phyloP scores from a whole-genome alignment of 805 yeast genomes.

The Saccharomycopsis sp. region DNA sequence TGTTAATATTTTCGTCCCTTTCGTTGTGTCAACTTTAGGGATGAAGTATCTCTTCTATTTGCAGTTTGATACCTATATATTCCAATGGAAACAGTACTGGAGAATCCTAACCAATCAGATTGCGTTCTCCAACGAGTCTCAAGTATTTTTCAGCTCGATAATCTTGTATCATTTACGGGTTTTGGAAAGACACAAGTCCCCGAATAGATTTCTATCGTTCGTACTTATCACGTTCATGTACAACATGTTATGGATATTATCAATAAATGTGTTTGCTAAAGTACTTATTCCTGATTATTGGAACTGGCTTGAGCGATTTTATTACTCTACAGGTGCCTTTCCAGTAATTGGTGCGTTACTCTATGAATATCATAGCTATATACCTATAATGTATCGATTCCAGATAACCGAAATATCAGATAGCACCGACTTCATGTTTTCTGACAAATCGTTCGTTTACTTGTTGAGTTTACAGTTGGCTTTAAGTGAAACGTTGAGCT shows the following conservation, averaged over 20 bases:
- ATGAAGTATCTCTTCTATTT: constrained; percentile 29
- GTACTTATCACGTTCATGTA: constrained; percentile 11
- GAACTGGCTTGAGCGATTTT: constrained; percentile 14
- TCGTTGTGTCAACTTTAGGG: constrained; percentile 29
- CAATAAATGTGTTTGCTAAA: constrained; percentile 7
- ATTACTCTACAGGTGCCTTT: constrained; percentile 27
- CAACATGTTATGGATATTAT: constrained; percentile 3
- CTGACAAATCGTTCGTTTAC: constrained; percentile 31
- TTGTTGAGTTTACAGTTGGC: constrained; percentile 28
- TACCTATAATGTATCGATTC: constrained; percentile 33
- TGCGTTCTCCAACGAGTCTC: constrained; percentile 21
- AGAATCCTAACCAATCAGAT: constrained; percentile 14
- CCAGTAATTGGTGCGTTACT: constrained; percentile 29
- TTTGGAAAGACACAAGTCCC: constrained; percentile 32
- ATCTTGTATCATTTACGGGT: constrained; percentile 31
- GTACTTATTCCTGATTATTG: constrained; percentile 8
- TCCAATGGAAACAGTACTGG: constrained; percentile 27
- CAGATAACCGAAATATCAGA: constrained; percentile 24
- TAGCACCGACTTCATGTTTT: constrained; percentile 2
- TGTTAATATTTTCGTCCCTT: constrained; percentile 24
- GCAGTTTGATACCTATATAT: constrained; percentile 27
- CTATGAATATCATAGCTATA: constrained; percentile 27
- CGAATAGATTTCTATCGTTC: constrained; percentile 26
- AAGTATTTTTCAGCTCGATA: constrained; percentile 30
- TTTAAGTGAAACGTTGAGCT: constrained; percentile 24